phyloP scores from a whole-genome alignment of 2,329 filamentous ascomycete genomes.

The Boeremia lycopersici region DNA sequence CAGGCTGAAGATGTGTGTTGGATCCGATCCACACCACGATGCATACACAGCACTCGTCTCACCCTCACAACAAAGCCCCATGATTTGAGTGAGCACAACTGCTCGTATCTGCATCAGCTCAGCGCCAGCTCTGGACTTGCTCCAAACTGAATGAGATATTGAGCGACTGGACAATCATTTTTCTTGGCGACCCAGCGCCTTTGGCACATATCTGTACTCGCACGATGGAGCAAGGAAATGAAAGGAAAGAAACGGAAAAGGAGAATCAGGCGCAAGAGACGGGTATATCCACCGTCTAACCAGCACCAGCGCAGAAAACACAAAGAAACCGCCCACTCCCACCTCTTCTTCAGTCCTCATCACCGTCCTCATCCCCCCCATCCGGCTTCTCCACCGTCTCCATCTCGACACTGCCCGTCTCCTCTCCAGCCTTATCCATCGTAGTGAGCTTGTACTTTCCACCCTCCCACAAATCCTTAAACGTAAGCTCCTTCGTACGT shows the following conservation, averaged over 20 bases:
- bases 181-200: no score
- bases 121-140: no score
- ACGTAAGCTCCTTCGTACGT: slow-evolving; percentile 89
- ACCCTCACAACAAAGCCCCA: no score
- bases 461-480: slow-evolving; percentile 88
- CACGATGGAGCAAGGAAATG: background rate
- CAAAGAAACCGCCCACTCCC: background rate
- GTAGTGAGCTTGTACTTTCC: slow-evolving; percentile 68
- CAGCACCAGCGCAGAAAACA: background rate
- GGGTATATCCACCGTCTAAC: slow-evolving; percentile 11
- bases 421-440: slow-evolving; percentile 35
- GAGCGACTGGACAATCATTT: background rate
- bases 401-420: slow-evolving; percentile 40
- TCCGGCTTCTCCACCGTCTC: slow-evolving; percentile 38
- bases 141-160: no score
- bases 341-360: background rate
- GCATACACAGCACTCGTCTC: no score
- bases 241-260: background rate
- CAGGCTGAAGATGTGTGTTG: no score
- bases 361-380: slow-evolving; percentile 10
- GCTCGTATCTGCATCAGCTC: no score
- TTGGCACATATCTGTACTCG: background rate
- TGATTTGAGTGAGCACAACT: no score
- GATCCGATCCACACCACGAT: no score
- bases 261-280: slow-evolving; percentile 2